Base-by-base conservation (phyloP, 2,329 filamentous ascomycete genomes). In the Penicillium sp. region DNA sequence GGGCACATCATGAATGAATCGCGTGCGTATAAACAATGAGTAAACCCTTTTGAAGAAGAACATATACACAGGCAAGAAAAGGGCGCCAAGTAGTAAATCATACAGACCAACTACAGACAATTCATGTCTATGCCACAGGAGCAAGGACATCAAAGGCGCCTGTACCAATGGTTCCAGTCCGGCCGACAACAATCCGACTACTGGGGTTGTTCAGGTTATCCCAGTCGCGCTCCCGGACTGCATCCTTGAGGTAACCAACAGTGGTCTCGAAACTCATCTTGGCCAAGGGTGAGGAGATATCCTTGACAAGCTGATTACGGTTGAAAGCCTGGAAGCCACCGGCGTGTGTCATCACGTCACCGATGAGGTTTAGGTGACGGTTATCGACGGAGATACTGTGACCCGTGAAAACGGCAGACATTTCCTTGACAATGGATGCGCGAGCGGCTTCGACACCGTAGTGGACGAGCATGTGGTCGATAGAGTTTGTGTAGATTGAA, bases 241-340 rank as follows among this genome's bases (percentile, higher is more conserved):
- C 93, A 74, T 98, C 95, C 77, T 91, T 93, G 72, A 99, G 84
- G 83, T 97, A 97, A 0, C 91, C 90, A 45, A 98, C 86, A 2
- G 95, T 99, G 4, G 95, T 99, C 85, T 99, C 95, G 81, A 98
- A 99, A 77, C 92, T 96, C 94, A 98, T 98, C 85, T 98, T 98
- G 79, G 95, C 94, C 70, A 99, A 94, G 0, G 95, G 93, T 68
- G 90, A 93, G 30, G 94, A 90, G 72, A 92, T 93, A 67, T 91
- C 89, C 73, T 88, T 89, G 64, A 82, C 78, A 46, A 99, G 83
- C 1, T 94, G 95, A 74, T 91, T 96, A 53, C 95, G 90, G 79
- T 92, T 97, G 81, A 99, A 99, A 0, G 95, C 90, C 52, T 89
- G 91, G 81, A 96, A 99, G 1, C 88, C 89, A 67, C 95, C 95